A percentile compares a stretch with the other conserved stretches of the same genome.
Evolutionary conservation across 2,329 filamentous ascomycete genomes (phyloP).

Genomic region (Kalmusia sp.): DNA sequence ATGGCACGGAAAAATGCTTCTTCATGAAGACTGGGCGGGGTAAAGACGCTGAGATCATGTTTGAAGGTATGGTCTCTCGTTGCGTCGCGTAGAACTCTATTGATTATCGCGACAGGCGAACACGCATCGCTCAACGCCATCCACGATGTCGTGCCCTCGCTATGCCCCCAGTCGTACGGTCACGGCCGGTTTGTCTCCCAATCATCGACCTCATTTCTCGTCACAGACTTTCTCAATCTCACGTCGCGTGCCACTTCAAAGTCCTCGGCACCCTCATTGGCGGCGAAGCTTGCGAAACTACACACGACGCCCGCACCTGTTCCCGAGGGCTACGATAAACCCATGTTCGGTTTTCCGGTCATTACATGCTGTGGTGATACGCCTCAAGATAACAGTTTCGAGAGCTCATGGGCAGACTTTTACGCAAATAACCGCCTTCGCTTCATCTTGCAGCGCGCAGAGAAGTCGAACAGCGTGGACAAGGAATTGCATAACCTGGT

Average conservation of each 20-base stretch:
- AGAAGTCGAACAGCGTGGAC: conserved; percentile 70
- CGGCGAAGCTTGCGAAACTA: conserved; percentile 77
- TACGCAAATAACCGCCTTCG: conserved; percentile 79
- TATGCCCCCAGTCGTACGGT: conserved; percentile 79
- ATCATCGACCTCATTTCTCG: conserved; percentile 61
- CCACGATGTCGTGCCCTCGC: conserved; percentile 70
- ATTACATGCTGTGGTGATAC: conserved; percentile 88
- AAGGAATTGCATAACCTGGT: conserved; percentile 67
- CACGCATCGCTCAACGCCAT: conserved; percentile 85
- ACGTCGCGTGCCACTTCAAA: conserved; percentile 31
- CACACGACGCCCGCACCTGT: conserved; percentile 77
- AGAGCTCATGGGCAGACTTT: conserved; percentile 80
- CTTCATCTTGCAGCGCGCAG: conserved; percentile 65
- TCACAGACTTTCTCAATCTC: conserved; percentile 80
- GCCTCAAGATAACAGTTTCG: conserved; percentile 78
- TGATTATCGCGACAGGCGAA: conserved; percentile 66
- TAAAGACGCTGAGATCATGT: conserved; percentile 70
- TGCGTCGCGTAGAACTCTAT: background rate
- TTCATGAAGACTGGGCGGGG: conserved; percentile 77
- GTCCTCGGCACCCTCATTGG: conserved; percentile 61
- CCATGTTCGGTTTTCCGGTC: conserved; percentile 83
- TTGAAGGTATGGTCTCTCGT: conserved; percentile 59
- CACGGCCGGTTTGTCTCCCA: conserved; percentile 65
- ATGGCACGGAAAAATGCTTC: conserved; percentile 62
- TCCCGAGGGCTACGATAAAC: conserved; percentile 63